A percentile compares a stretch with the other conserved stretches of the same genome.
phyloP scores from a whole-genome alignment of 495 filamentous ascomycete species.

The Penicillium taxi region DNA sequence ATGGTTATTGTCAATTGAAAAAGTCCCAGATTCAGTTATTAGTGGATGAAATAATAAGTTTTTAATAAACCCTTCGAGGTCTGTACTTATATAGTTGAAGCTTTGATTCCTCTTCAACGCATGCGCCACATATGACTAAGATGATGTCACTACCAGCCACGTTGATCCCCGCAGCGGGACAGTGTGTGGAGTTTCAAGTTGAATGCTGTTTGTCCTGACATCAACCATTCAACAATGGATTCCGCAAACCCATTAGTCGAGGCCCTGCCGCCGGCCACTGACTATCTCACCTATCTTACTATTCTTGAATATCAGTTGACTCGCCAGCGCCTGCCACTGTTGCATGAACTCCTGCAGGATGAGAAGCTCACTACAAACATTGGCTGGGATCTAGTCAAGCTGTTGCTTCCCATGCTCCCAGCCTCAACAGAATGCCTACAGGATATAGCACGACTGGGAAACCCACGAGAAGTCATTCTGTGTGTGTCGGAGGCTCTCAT shows the following conservation, averaged over 20 bases:
- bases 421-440: conserved; percentile 67
- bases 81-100: too few species aligned
- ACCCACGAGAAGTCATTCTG: conserved; percentile 87
- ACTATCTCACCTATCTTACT: conserved; percentile 83
- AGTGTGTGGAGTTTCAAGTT: too few species aligned
- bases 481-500: conserved; percentile 73
- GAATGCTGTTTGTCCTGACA: too few species aligned
- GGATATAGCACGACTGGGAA: conserved; percentile 72
- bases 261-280: conserved; percentile 60
- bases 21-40: too few species aligned
- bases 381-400: conserved; percentile 89
- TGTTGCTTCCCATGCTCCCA: conserved; percentile 69
- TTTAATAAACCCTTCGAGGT: too few species aligned
- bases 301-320: conserved; percentile 79
- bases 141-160: conserved; percentile 8
- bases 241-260: conserved; percentile 36
- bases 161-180: conserved; percentile 2
- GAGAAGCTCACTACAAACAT: conserved; percentile 78
- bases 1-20: too few species aligned
- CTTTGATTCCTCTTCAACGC: too few species aligned
- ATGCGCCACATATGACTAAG: not conserved
- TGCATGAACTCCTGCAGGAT: conserved; percentile 78
- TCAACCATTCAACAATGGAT: conserved; percentile 9
- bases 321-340: conserved; percentile 61
- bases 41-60: too few species aligned